A percentile compares a stretch with the other conserved stretches of the same genome.
Evolutionary conservation across 108 stramenopile genomes (phyloP).

Genomic region (Schizochytrium sp.): DNA sequence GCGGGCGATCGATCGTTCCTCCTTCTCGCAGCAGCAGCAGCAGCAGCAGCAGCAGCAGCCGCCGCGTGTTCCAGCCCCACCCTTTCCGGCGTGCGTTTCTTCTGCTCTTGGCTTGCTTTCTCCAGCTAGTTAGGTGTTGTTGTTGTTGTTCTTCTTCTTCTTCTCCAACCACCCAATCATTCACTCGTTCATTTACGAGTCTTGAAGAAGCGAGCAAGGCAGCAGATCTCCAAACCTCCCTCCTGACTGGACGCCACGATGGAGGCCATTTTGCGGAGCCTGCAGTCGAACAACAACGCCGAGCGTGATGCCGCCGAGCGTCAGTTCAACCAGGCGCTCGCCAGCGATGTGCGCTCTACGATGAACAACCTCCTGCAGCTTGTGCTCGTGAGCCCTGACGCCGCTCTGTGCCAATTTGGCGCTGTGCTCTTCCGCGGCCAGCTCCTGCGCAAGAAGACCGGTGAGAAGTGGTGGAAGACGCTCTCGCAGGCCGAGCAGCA

Average conservation of each 20-base stretch:
- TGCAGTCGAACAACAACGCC: conserved; percentile 39
- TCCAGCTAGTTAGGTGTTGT: too few relatives aligned
- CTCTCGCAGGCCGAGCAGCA: not conserved
- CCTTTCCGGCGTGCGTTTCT: too few relatives aligned
- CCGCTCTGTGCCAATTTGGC: conserved; percentile 15
- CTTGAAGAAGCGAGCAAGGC: too few relatives aligned
- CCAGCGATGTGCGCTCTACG: conserved; percentile 15
- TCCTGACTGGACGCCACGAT: not conserved
- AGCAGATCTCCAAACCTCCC: too few relatives aligned
- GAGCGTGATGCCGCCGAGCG: conserved; percentile 46
- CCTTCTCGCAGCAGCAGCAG: too few relatives aligned
- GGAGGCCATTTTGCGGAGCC: conserved; percentile 48
- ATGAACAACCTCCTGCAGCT: conserved; percentile 56
- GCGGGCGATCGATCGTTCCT: too few relatives aligned
- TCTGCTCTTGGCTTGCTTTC: too few relatives aligned
- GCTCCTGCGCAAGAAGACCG: not conserved
- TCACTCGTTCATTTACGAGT: too few relatives aligned
- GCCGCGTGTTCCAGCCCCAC: too few relatives aligned
- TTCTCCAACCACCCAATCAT: too few relatives aligned
- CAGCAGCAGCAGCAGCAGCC: too few relatives aligned
- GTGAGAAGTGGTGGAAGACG: conserved; percentile 23
- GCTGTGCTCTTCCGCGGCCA: conserved; percentile 55
- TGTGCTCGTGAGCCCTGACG: conserved; percentile 13
- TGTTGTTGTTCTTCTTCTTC: too few relatives aligned
- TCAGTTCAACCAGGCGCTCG: conserved; percentile 37